These are phyloP conservation scores for Phellopilus nigrolimitatus DNA, from an alignment of 1,284 basidiomycete species.

Conservation along the genomic window DNA sequence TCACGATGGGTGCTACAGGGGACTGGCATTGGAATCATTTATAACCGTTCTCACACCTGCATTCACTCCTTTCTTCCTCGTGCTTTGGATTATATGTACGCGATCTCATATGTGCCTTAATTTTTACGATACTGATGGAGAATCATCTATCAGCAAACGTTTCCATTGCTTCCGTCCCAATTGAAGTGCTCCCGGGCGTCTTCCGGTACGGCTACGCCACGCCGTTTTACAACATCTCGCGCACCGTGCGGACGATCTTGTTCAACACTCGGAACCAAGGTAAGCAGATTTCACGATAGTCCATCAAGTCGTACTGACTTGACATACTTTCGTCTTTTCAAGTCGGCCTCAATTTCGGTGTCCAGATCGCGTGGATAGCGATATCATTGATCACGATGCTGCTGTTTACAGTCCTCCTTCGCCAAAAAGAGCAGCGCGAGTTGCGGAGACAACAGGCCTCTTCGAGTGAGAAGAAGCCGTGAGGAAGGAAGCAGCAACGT, in stretches of 20 bases:
- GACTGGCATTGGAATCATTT: conserved; percentile 60
- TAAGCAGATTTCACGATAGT: conserved; percentile 29
- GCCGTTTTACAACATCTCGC: conserved; percentile 70
- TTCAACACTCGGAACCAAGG: conserved; percentile 63
- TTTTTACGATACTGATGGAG: not conserved
- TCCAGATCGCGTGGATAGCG: conserved; percentile 50
- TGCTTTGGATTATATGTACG: conserved; percentile 64
- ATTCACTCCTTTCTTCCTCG: conserved; percentile 56
- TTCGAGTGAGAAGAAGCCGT: not conserved
- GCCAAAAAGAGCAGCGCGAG: conserved; percentile 26
- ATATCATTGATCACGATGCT: conserved; percentile 49
- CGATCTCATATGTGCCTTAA: conserved; percentile 9
- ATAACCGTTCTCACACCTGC: conserved; percentile 49
- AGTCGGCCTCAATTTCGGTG: conserved; percentile 59
- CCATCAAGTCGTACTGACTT: conserved; percentile 1
- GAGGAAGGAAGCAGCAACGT: too few relatives aligned
- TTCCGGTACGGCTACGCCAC: conserved; percentile 64
- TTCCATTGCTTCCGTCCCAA: conserved; percentile 57
- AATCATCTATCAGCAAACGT: conserved; percentile 51
- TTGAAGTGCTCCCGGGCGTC: conserved; percentile 61
- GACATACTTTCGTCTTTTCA: conserved; percentile 9
- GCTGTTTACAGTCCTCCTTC: conserved; percentile 39
- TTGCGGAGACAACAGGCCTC: conserved; percentile 2
- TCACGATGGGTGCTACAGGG: conserved; percentile 28
- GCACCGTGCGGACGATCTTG: conserved; percentile 56